Percentiles rank a stretch among this genome's conserved stretches.
Evolutionary conservation across 768 basidiomycete species (phyloP).

Genomic region (Tubosaeta sp.): DNA sequence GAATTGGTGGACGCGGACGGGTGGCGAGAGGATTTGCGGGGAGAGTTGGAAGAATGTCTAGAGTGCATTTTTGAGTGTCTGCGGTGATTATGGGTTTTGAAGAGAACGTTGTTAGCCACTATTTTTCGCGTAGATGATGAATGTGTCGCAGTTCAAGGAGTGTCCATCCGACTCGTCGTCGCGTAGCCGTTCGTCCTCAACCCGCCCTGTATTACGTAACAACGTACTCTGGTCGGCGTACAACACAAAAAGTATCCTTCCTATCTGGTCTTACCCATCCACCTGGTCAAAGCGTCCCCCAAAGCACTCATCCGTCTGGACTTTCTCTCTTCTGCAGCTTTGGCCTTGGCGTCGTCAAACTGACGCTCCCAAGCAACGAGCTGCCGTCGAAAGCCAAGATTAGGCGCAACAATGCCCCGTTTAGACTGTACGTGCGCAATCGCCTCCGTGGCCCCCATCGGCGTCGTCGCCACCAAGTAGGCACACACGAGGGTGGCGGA

Average conservation of each 20-base stretch:
- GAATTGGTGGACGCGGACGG: conserved; percentile 20
- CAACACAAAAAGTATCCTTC: too few relatives aligned
- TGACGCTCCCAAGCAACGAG: conserved; percentile 36
- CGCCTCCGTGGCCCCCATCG: conserved; percentile 51
- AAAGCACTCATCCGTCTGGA: conserved; percentile 3
- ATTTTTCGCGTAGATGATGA: conserved; percentile 2
- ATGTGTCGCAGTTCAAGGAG: conserved; percentile 20
- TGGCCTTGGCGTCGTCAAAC: conserved; percentile 25
- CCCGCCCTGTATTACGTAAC: not conserved
- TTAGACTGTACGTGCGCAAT: conserved; percentile 51
- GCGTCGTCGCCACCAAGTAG: conserved; percentile 52
- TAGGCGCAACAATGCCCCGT: conserved; percentile 61
- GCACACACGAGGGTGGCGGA: conserved; percentile 75
- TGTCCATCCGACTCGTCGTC: conserved; percentile 22
- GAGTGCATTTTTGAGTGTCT: conserved; percentile 20
- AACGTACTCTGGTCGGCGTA: not conserved
- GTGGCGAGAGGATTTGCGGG: conserved; percentile 30
- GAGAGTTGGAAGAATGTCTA: conserved; percentile 25
- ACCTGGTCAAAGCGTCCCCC: conserved; percentile 12
- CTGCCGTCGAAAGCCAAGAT: conserved; percentile 63
- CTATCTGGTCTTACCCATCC: conserved; percentile 11
- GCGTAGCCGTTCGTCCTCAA: not conserved
- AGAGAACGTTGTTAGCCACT: conserved; percentile 12
- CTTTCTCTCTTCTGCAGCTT: conserved; percentile 14
- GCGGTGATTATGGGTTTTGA: conserved; percentile 1